These are phyloP conservation scores for Leptographium wingfieldii DNA, from an alignment of 2,329 filamentous ascomycete genomes.

Conservation along the genomic window DNA sequence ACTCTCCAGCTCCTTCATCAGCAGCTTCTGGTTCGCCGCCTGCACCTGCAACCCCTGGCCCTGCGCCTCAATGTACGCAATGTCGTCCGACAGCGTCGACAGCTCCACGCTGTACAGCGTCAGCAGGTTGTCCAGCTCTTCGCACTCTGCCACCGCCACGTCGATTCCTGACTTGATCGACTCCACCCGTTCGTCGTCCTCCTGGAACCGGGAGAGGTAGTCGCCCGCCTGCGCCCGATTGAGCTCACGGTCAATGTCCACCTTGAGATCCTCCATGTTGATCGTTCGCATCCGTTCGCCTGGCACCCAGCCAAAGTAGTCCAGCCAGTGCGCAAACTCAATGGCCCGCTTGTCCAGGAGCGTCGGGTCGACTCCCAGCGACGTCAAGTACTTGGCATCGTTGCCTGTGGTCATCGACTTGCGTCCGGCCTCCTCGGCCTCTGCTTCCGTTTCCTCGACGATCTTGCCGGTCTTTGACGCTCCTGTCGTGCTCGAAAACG, in stretches of 20 bases:
- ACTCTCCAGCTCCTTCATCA: slow-evolving; percentile 79
- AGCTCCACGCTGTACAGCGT: slow-evolving; percentile 93
- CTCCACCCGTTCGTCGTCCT: slow-evolving; percentile 81
- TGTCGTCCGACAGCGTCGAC: slow-evolving; percentile 89
- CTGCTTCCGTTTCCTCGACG: slow-evolving; percentile 6
- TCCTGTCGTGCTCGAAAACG: not conserved
- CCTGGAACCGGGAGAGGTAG: slow-evolving; percentile 73
- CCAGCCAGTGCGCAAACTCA: slow-evolving; percentile 71
- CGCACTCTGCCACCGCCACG: slow-evolving; percentile 83
- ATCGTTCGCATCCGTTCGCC: slow-evolving; percentile 62
- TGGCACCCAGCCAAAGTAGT: slow-evolving; percentile 78
- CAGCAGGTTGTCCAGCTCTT: slow-evolving; percentile 86
- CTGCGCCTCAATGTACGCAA: slow-evolving; percentile 94
- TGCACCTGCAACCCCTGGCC: slow-evolving; percentile 95
- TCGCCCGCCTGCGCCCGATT: slow-evolving; percentile 85
- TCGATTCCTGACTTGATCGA: slow-evolving; percentile 80
- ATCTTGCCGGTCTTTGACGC: not conserved
- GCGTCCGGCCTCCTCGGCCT: slow-evolving; percentile 27
- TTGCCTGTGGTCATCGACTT: slow-evolving; percentile 57
- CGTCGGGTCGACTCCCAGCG: slow-evolving; percentile 62
- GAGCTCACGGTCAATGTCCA: slow-evolving; percentile 74
- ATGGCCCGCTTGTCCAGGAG: slow-evolving; percentile 65
- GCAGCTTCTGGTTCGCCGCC: slow-evolving; percentile 87
- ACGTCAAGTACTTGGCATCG: slow-evolving; percentile 64
- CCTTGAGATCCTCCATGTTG: slow-evolving; percentile 67